Base-by-base conservation (phyloP, 2,329 filamentous ascomycete species). In the Cladosporium cucumerinum region DNA sequence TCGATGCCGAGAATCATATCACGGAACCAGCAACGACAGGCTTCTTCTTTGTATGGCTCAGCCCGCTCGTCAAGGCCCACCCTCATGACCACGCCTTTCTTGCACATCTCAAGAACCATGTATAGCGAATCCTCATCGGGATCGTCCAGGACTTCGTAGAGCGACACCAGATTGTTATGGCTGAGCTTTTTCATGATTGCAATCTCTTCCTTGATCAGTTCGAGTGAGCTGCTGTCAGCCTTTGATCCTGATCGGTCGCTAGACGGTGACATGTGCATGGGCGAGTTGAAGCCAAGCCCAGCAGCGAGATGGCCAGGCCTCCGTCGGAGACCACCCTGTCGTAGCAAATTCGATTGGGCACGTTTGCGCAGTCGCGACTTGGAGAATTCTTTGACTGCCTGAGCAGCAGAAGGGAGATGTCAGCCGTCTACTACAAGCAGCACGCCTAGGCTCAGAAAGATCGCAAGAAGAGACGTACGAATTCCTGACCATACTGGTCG, bases 121-220 rank as follows among this genome's bases (percentile, higher is more conserved):
- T 97, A 99, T 14, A 99, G 80, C 3, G 93, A 97, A 77, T 99
- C 95, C 74, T 97, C 93, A 57, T 94, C 89, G 0, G 95, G 94
- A 74, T 98, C 95, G 75, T 98, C 95, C 60, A 99, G 82, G 3
- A 99, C 95, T 78, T 99, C 95, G 69, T 96, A 92, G 59, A 99
- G 81, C 54, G 90, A 88, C 16, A 98, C 94, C n/a, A 99, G 82
- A 74, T 98, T 99, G 30, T 88, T 89, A 74, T 99, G 95, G 74
- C 97, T 89, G 55, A 98, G 84, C 79, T 98, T 98, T 82, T 98
- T 99, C 93, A 99, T 98, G 75, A 98, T 96, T 65, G 95, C 95
- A 72, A 98, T 95, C 78, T 99, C 95, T 77, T 97, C 91, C 67
- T 93, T 90, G 76, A 99, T 98, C 66, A 98, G 82, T 73, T 91